These are phyloP conservation scores for Backusella sp. DNA, from an alignment of 192 early-diverging fungal genomes.

Conservation along the genomic window DNA sequence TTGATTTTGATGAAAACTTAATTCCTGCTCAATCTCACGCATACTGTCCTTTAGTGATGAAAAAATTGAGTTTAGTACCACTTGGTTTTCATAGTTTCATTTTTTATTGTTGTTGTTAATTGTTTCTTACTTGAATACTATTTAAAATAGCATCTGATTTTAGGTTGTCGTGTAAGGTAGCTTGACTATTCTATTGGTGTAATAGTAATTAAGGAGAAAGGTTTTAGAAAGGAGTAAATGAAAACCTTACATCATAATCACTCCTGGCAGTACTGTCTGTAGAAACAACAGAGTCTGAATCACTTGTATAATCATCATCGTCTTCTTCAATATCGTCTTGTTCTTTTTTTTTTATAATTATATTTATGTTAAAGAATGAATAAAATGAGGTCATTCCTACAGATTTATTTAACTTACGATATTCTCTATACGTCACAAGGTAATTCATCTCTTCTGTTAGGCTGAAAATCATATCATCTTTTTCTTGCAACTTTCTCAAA, in stretches of 20 bases:
- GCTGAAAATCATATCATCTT: neutral
- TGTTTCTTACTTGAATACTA: conserved; percentile 8
- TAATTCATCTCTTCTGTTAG: conserved; percentile 7
- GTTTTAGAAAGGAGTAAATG: neutral
- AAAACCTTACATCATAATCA: conserved; percentile 7
- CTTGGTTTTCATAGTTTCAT: neutral
- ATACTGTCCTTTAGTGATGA: neutral
- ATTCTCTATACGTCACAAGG: conserved; percentile 4
- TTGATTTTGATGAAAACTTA: conserved; percentile 7
- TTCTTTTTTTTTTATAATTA: neutral
- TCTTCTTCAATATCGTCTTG: neutral
- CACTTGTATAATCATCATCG: neutral
- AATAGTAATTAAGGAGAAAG: neutral
- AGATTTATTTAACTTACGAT: conserved; percentile 14
- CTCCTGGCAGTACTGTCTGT: neutral
- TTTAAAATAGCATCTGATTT: conserved; percentile 4
- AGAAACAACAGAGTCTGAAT: conserved; percentile 8
- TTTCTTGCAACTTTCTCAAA: conserved; percentile 9
- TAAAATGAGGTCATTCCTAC: conserved; percentile 14
- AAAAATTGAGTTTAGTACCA: neutral
- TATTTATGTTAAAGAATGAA: conserved; percentile 4
- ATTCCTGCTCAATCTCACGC: conserved; percentile 14
- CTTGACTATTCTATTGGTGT: neutral
- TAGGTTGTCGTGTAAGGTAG: neutral
- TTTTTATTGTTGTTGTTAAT: neutral